Base-by-base conservation (phyloP, 768 basidiomycete species). In the Tulasnella sp. region DNA sequence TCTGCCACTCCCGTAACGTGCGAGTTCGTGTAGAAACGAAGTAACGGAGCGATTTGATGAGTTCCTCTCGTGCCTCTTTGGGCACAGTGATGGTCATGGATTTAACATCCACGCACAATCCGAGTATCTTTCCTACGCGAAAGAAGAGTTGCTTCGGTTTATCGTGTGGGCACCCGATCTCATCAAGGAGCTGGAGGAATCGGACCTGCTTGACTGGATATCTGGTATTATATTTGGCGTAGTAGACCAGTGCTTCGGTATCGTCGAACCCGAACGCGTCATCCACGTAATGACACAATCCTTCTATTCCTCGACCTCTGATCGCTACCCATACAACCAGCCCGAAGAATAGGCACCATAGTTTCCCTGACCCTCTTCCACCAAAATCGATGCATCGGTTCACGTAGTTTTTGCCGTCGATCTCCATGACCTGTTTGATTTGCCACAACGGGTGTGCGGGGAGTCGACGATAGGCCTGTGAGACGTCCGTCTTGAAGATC, bases 381-480 rank as follows among this genome's bases (percentile, higher is more conserved):
- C 74, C 74, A 64, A 74, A 75, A n/a, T 53, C 64, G 38, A 66
- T 69, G 59, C 69, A 67, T 2, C 71, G 63, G 61, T 74, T 73
- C 17, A 77, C 62, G 51, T 69, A 64, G 1, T 48, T 61, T 10
- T 60, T 5, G 24, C 64, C 67, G 34, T 71, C 67, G 0, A 65
- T 66, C n/a, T 63, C 64, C 5, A 72, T 65, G 0, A 75, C 54
- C 38, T 77, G 76, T 15, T 72, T 73, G 0, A 77, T 60, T 48
- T 78, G 74, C 76, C 75, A 77, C 0, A 65, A 42, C 0, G 70
- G 73, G 47, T 76, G 71, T 62, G 75, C 66, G 0, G 75, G 77
- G 8, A 75, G 52, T 0, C 69, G 67, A 0, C 70, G 63, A 30
- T 75, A 78, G 0, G 76, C 77, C 11, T 72, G 65, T 0, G 68